Evolutionary conservation across 148 eudicot genomes (phyloP).

Genomic region (Heliamphora exappendiculata): DNA sequence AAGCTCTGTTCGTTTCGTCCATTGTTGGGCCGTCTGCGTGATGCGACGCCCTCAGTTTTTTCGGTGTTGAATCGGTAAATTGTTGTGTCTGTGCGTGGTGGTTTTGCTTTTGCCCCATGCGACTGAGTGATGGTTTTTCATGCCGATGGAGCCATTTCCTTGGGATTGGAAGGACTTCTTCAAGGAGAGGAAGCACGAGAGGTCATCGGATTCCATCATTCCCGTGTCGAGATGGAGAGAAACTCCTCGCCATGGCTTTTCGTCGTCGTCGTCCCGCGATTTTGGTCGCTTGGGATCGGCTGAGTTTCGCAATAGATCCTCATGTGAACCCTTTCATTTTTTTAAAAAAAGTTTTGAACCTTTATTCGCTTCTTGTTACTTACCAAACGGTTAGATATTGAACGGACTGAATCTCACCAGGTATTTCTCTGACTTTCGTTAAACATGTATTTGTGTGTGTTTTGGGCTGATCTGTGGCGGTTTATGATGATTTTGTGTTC

Average conservation of each 20-base stretch:
- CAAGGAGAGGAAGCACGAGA: conserved; percentile 46
- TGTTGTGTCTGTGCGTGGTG: neutral
- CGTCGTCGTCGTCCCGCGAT: conserved; percentile 19
- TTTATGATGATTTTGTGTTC: neutral
- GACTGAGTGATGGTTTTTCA: conserved; percentile 31
- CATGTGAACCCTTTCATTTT: conserved; percentile 25
- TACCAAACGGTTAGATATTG: neutral
- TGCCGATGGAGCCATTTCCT: conserved; percentile 81
- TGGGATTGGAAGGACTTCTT: conserved; percentile 70
- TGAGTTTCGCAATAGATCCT: conserved; percentile 33
- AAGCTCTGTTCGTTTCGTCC: neutral
- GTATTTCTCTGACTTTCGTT: neutral
- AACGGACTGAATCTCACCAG: neutral
- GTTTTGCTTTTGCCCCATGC: conserved; percentile 11
- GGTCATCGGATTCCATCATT: conserved; percentile 25
- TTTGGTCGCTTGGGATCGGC: conserved; percentile 41
- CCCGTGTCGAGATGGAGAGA: conserved; percentile 35
- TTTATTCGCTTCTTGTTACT: neutral
- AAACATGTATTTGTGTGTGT: too few species aligned
- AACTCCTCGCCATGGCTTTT: conserved; percentile 35
- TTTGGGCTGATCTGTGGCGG: conserved; percentile 2
- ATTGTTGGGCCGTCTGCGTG: neutral
- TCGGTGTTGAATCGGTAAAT: neutral
- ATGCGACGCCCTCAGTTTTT: neutral
- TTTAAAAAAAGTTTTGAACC: neutral